These are phyloP conservation scores for Acer saccharum DNA, from an alignment of 345 rosid genomes.

Conservation along the genomic window DNA sequence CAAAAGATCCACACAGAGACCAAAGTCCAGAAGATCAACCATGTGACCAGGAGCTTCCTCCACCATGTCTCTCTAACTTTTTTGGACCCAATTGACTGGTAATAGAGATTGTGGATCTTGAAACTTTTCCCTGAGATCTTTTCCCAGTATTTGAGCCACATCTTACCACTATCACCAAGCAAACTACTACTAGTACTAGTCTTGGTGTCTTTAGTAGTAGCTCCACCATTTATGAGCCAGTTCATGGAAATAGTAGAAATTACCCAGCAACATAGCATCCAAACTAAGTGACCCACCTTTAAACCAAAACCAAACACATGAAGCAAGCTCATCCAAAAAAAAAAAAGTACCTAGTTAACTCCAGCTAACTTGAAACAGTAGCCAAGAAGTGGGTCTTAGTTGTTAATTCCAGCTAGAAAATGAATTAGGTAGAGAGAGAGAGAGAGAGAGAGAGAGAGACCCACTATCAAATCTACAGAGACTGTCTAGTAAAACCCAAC, in stretches of 20 bases:
- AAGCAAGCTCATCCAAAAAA: slow-evolving; percentile 74
- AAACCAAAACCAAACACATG: slow-evolving; percentile 78
- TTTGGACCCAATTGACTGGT: slow-evolving; percentile 62
- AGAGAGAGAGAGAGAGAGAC: slow-evolving; percentile 27
- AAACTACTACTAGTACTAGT: slow-evolving; percentile 43
- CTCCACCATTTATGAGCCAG: slow-evolving; percentile 60
- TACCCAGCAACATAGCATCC: slow-evolving; percentile 87
- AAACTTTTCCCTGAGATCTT: slow-evolving; percentile 41
- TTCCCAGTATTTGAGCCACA: slow-evolving; percentile 62
- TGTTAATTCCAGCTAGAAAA: slow-evolving; percentile 35
- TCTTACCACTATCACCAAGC: slow-evolving; percentile 58
- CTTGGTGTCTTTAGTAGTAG: slow-evolving; percentile 43
- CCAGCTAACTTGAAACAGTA: slow-evolving; percentile 38
- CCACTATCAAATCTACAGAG: slow-evolving; percentile 44
- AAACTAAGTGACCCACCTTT: slow-evolving; percentile 78
- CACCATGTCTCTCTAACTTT: slow-evolving; percentile 56
- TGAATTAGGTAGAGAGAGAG: slow-evolving; percentile 24
- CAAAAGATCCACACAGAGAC: slow-evolving; percentile 56
- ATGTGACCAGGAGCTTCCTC: slow-evolving; percentile 58
- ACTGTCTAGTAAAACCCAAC: slow-evolving; percentile 44
- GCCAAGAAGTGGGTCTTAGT: slow-evolving; percentile 31
- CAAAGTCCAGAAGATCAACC: slow-evolving; percentile 61
- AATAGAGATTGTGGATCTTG: slow-evolving; percentile 61
- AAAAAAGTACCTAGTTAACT: slow-evolving; percentile 27
- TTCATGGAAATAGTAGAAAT: slow-evolving; percentile 56